phyloP scores from a whole-genome alignment of 1,139 yeast genomes.

The Kodamaea suecica region DNA sequence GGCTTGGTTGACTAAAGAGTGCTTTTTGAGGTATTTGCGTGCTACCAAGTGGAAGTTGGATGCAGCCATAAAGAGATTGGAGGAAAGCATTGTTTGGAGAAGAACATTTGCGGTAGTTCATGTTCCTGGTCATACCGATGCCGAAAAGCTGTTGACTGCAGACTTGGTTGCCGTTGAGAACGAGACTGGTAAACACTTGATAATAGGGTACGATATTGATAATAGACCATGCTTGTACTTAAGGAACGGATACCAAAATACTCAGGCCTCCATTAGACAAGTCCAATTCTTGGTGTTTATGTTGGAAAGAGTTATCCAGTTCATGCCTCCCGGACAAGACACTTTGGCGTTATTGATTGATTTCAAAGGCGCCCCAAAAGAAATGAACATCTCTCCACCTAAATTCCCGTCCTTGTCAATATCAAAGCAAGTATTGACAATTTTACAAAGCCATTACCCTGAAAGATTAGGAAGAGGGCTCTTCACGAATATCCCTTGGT shows the following conservation, averaged over 20 bases:
- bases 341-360: slow-evolving; percentile 85
- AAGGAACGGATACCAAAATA: slow-evolving; percentile 91
- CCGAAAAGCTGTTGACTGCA: slow-evolving; percentile 51
- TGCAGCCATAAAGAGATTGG: slow-evolving; percentile 70
- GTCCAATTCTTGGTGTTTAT: slow-evolving; percentile 90
- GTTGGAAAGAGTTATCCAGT: slow-evolving; percentile 86
- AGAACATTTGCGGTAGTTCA: slow-evolving; percentile 83
- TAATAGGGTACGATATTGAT: slow-evolving; percentile 85
- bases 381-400: slow-evolving; percentile 34
- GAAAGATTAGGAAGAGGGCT: slow-evolving; percentile 48
- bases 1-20: slow-evolving; percentile 90
- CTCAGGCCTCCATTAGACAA: slow-evolving; percentile 79
- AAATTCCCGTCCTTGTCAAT: slow-evolving; percentile 44
- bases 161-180: slow-evolving; percentile 68
- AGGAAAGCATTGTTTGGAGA: slow-evolving; percentile 82
- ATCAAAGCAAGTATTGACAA: slow-evolving; percentile 71
- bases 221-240: slow-evolving; percentile 86
- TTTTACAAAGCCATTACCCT: slow-evolving; percentile 84
- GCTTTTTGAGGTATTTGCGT: slow-evolving; percentile 78
- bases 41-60: slow-evolving; percentile 86
- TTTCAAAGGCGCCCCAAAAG: slow-evolving; percentile 61
- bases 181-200: slow-evolving; percentile 83
- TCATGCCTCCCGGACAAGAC: slow-evolving; percentile 96
- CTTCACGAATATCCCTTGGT: slow-evolving; percentile 47
- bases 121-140: slow-evolving; percentile 40